Base-by-base conservation (phyloP, 75 land plant genomes). In the Picea sitchensis region DNA sequence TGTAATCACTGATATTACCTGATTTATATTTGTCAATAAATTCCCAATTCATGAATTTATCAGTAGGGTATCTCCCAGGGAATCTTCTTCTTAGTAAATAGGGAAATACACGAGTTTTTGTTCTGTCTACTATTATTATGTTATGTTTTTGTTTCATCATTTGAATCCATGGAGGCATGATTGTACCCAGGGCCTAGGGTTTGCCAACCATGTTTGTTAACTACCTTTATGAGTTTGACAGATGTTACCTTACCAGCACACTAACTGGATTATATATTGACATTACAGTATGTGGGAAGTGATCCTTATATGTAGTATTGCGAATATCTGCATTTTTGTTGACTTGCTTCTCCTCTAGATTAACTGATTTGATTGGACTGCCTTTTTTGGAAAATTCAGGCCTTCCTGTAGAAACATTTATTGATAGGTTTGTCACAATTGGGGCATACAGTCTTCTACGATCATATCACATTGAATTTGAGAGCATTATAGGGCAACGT, bases 391-490 rank as follows among this genome's bases (percentile, higher is more conserved):
- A 30, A 75, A 75, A 30, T 44, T 26, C 91, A 94, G 97, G 97
- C 26, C 76, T 97, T 41, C 95, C 99, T 3, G 95, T 98, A 0
- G 93, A 95, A 74, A 92, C 96, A 76, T 79, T 75, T 12, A 91
- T 97, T 36, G 98, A 97, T 73, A 90, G 93, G 60, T 97, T 80
- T 84, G 98, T 93, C 31, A 95, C 94, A 4, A 78, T 97, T 47
- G 99, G 99, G 23, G 92, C 92, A 2, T 89, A 84, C 80, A 77
- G 91, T 60, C 88, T 92, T 13, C 76, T 97, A 65, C 68, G 99
- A 63, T 97, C 99, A 11, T 97, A 98, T 85, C 92, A 93, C 21
- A 88, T 97, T 59, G 99, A 97, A 76, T 91, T 91, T 34, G 99
- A 96, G 61, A 86, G 90, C 76, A 88, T 94, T 34, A 90, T 96